Evolutionary conservation across 1,284 basidiomycete genomes (phyloP), one percentile per base, ranked within the genome.

Genomic region (Flammula alnicola): DNA sequence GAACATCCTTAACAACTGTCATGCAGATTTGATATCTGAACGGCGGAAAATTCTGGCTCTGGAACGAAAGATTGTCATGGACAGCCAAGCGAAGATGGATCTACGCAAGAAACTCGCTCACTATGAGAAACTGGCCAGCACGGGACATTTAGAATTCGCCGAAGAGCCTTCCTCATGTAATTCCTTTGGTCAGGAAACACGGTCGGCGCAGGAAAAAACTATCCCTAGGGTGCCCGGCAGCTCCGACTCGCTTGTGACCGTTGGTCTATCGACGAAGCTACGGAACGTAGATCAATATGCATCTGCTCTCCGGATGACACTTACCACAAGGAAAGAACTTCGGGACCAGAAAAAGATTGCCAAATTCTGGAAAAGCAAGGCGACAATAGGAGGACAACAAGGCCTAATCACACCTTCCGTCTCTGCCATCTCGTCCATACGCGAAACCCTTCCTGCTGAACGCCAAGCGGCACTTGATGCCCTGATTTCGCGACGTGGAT

Each of bases 361-460:
- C 38, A 77, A 73, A 51, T 84, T 79, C 51, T 83, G 81, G 82
- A 83, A 80, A 63, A 66, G 63, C 11, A 61, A 67, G 29, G 80
- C 79, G n/a, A n/a, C 68, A 3, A 41, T 16, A 27, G 49, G 56
- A 14, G 54, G 58, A 42, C 64, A 72, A 37, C 39, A 55, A 17
- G 63, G 66, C 22, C 65, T 68, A 1, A 64, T 83, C 48, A 83
- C 81, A 0, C 80, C 81, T 26, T 81, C 79, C 1, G 66, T 69
- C 3, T 83, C 81, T 16, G 67, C 73, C 23, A 72, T 84, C 27
- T 81, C 79, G 14, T 77, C 78, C 1, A 67, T 81, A 32, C 64
- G 66, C 17, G 74, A 76, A 33, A 59, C 60, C 25, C 62, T 81
- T 11, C 62, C 73, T 44, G 57, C 62, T 2, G 73, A 74, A 39